A percentile compares a stretch with the other conserved stretches of the same genome.
phyloP scores from a whole-genome alignment of 331 rosid species.

The Acacia concinna region DNA sequence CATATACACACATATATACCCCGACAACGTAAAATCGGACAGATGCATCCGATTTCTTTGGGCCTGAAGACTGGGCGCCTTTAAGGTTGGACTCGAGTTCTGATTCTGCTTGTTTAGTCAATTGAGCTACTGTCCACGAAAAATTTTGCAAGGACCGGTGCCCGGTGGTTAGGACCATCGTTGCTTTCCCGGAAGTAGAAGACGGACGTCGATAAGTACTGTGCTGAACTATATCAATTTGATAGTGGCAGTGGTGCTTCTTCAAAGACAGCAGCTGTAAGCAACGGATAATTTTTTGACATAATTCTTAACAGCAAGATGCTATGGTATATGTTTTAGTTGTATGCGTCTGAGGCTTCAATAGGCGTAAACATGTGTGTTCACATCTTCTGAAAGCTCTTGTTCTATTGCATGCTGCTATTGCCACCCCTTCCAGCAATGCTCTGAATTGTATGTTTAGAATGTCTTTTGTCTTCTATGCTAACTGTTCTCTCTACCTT shows the following conservation, averaged over 20 bases:
- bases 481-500: not conserved
- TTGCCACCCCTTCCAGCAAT: not conserved
- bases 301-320: not conserved
- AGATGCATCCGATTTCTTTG: not conserved
- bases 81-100: not conserved
- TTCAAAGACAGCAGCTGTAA: not conserved
- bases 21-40: no score
- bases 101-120: not conserved
- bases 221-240: not conserved
- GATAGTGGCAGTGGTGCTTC: not conserved
- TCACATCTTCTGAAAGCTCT: not conserved
- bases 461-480: not conserved
- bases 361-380: not conserved
- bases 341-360: not conserved
- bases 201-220: not conserved
- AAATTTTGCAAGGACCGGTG: not conserved
- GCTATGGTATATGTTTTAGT: not conserved
- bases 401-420: not conserved
- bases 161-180: not conserved
- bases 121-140: not conserved
- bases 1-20: no score
- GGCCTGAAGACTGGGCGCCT: not conserved
- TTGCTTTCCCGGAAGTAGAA: not conserved
- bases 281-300: not conserved
- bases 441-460: not conserved